A percentile compares a stretch with the other conserved stretches of the same genome.
phyloP scores from a whole-genome alignment of 108 stramenopile genomes.

The Pelagomonas calceolata region DNA sequence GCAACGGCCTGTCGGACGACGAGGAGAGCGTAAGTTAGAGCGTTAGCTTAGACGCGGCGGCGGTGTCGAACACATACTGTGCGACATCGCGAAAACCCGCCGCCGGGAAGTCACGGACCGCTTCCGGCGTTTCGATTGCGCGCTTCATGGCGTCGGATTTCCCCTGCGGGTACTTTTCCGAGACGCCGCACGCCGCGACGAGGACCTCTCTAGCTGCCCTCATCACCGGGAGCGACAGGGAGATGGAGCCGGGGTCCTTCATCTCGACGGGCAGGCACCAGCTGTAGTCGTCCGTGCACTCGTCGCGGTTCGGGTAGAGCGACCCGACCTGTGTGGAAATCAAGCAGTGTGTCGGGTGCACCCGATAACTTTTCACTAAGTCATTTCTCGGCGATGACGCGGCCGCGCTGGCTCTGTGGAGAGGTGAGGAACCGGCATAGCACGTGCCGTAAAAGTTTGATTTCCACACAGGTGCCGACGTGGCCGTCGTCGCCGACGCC shows the following conservation, averaged over 20 bases:
- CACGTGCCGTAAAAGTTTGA: too few relatives aligned
- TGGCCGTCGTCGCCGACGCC: slow-evolving; percentile 74
- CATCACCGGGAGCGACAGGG: slow-evolving; percentile 61
- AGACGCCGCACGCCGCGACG: slow-evolving; percentile 57
- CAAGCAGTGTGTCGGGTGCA: too few relatives aligned
- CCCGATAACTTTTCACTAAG: too few relatives aligned
- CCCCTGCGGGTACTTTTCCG: slow-evolving; percentile 64
- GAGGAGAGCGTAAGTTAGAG: too few relatives aligned
- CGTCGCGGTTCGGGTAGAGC: slow-evolving; percentile 56
- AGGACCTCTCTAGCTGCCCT: slow-evolving; percentile 41
- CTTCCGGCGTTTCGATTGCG: slow-evolving; percentile 50
- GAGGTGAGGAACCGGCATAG: too few relatives aligned
- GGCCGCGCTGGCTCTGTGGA: too few relatives aligned
- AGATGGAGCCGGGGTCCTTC: slow-evolving; percentile 60
- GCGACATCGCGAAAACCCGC: slow-evolving; percentile 18
- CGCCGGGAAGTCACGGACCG: slow-evolving; percentile 52
- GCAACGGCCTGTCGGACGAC: too few relatives aligned
- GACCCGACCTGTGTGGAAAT: too few relatives aligned
- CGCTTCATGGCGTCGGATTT: slow-evolving; percentile 56
- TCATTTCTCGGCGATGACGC: too few relatives aligned
- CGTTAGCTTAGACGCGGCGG: neutral
- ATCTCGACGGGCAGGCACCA: slow-evolving; percentile 51
- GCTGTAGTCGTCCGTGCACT: slow-evolving; percentile 20
- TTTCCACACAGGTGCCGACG: too few relatives aligned
- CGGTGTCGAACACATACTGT: neutral